Evolutionary conservation across 768 basidiomycete species (phyloP), one percentile per base, ranked within the genome.

Genomic region (Pulveroboletus sp.): DNA sequence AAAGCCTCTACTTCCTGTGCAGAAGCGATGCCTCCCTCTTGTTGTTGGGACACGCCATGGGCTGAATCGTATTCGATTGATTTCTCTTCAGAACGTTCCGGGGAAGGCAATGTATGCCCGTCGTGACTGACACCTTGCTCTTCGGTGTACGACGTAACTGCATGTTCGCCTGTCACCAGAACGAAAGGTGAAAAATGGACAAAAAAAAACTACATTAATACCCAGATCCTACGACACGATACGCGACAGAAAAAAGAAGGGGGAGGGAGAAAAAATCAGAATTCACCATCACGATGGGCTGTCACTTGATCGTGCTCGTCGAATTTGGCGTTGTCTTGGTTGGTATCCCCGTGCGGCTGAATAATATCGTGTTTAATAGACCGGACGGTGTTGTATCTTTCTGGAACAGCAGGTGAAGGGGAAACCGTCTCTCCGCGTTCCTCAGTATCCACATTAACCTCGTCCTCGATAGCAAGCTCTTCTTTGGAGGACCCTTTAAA

Each of bases 221-320:
- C 54, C 55, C 64, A 43, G 49, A 47, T 28, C 40, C 58, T 62
- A 60, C 54, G 40, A 61, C 53, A 59, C 54, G 40, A 54, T 57
- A 49, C 42, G 63, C 48, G 56, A 52, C 58, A 61, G 51, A 57
- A n/a, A 36, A 49, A 56, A 62, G 38, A 26, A n/a, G 31, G 39
- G 46, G 33, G 21, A 40, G 39, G 44, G 11, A 14, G 33, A 26
- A 55, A 59, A 59, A 61, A 62, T 74, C 57, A 75, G 66, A 52
- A 75, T 69, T 76, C 71, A 76, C 74, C 76, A 69, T 74, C 57
- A 50, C 57, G 59, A 54, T 61, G 43, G 36, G 46, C 51, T 54
- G 50, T 54, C 46, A 49, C 31, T 58, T 59, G 54, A 41, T 43
- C 47, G 35, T 49, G 52, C 50, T 50, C 33, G 44, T 50, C 53